Base-by-base conservation (phyloP, 2,329 filamentous ascomycete genomes). In the Lasiodiplodia gonubiensis region DNA sequence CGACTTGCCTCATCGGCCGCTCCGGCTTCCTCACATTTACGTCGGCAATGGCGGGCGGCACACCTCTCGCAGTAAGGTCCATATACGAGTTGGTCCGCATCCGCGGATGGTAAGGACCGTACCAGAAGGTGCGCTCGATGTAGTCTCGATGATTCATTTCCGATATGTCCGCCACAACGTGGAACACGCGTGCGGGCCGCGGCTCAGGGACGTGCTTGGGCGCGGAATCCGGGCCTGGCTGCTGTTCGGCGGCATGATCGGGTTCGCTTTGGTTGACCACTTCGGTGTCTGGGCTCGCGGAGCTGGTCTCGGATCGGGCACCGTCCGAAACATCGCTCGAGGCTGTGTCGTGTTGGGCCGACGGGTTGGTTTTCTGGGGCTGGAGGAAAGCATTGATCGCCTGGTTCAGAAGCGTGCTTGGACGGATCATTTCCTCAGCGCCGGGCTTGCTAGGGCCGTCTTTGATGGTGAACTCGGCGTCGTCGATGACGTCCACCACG, bases 141-240 rank as follows among this genome's bases (percentile, higher is more conserved):
- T 76, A 78, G 68, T 82, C 80, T 54, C 78, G 75, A 69, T 83
- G 81, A 21, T 80, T 72, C 39, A 72, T 74, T 46, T 74, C 76
- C 7, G 78, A 77, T 10, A 74, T 72, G 69, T 81, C 79, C 48
- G 80, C 71, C 18, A 75, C 76, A 46, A 84, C 71, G 65, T 81
- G 78, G 71, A 83, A 84, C 72, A 73, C 77, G 63, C 75, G 76
- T 21, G 74, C 71, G 35, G 71, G 74, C n/a, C 39, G 61, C 67
- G 59, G 27, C 59, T 68, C n/a, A 59, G 71, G 33, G 46, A 30
- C 21, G 57, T 42, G 60, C 33, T 30, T 27, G 42, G 21, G 16
- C 72, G 70, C 8, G 69, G 18, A n/a, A 68, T 55, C 37, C 49
- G 57, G 37, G 37, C 27, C 49, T 54, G 61, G 49, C 14, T 37